These are phyloP conservation scores for Coccomyxa sp. DNA, from an alignment of 139 green algal genomes.

Conservation along the genomic window DNA sequence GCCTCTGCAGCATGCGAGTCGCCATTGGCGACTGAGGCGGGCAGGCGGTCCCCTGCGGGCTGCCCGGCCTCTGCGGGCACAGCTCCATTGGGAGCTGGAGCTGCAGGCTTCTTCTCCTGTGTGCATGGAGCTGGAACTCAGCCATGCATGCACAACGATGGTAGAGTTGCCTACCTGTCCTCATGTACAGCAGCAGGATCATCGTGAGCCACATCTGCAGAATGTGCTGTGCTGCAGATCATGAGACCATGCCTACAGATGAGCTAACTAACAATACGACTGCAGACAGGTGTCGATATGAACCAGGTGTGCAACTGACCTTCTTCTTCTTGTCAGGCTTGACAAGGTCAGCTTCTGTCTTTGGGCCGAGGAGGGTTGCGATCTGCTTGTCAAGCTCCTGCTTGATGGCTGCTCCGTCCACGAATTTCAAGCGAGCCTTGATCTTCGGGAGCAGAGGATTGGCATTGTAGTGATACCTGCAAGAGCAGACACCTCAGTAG, in stretches of 20 bases:
- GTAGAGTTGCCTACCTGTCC: neutral
- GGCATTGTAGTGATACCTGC: conserved; percentile 12
- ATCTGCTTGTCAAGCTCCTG: conserved; percentile 47
- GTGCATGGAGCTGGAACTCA: neutral
- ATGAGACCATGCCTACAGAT: neutral
- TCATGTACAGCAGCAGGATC: too few relatives aligned
- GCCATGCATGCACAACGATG: neutral
- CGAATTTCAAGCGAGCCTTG: conserved; percentile 71
- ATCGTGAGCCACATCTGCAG: too few relatives aligned
- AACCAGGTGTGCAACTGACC: neutral
- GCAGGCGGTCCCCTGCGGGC: neutral
- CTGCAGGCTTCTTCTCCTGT: conserved; percentile 20
- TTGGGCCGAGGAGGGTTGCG: conserved; percentile 72
- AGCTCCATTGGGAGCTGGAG: neutral
- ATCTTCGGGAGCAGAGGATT: conserved; percentile 24
- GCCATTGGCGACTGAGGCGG: conserved; percentile 7
- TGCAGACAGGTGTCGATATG: neutral
- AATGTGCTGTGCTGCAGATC: neutral
- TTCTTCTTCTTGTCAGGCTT: conserved; percentile 71
- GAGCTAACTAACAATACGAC: neutral
- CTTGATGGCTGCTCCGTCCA: conserved; percentile 59
- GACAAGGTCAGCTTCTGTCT: conserved; percentile 79
- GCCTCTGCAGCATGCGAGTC: conserved; percentile 15
- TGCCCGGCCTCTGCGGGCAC: conserved; percentile 6
- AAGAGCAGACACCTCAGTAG: neutral